Evolutionary conservation across 2,329 filamentous ascomycete genomes (phyloP).

Genomic region (Bipolaris cookei): DNA sequence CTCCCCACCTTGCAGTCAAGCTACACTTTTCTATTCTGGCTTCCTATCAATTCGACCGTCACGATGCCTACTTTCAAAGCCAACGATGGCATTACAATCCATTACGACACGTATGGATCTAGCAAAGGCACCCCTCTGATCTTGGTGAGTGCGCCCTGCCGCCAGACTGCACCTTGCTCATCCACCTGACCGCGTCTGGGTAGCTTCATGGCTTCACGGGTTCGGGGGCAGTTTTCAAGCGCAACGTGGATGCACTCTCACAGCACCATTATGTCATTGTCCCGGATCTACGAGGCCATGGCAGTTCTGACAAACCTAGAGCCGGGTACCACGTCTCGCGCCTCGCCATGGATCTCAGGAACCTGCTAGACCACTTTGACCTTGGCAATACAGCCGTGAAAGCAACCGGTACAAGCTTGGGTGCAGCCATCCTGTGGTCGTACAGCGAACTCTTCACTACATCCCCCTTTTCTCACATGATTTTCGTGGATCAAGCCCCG

Average conservation of each 20-base stretch:
- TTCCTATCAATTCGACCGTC: not conserved
- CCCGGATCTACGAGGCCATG: constrained; percentile 37
- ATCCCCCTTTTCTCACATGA: constrained; percentile 24
- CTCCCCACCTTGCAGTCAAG: not conserved
- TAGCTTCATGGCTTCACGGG: constrained; percentile 40
- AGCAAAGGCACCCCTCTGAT: constrained; percentile 17
- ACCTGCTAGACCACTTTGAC: constrained; percentile 30
- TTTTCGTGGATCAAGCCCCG: constrained; percentile 41
- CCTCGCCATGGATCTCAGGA: constrained; percentile 34
- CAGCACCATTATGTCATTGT: constrained; percentile 20
- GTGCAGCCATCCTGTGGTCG: constrained; percentile 34
- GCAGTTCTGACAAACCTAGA: constrained; percentile 30
- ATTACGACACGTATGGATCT: constrained; percentile 22
- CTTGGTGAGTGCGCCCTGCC: constrained; percentile 10
- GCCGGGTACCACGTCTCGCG: constrained; percentile 39
- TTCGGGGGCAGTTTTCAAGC: constrained; percentile 28
- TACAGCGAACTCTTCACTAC: constrained; percentile 39
- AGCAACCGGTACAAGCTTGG: constrained; percentile 30
- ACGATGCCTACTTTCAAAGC: constrained; percentile 23
- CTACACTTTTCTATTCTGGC: not conserved
- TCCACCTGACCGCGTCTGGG: not conserved
- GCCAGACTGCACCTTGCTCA: not conserved
- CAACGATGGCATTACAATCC: constrained; percentile 23
- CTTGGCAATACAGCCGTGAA: constrained; percentile 15
- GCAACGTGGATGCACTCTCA: constrained; percentile 21